A percentile compares a stretch with the other conserved stretches of the same genome.
Conservation (phyloP, 108 stramenopile species). For the Fistulifera solaris region DNA sequence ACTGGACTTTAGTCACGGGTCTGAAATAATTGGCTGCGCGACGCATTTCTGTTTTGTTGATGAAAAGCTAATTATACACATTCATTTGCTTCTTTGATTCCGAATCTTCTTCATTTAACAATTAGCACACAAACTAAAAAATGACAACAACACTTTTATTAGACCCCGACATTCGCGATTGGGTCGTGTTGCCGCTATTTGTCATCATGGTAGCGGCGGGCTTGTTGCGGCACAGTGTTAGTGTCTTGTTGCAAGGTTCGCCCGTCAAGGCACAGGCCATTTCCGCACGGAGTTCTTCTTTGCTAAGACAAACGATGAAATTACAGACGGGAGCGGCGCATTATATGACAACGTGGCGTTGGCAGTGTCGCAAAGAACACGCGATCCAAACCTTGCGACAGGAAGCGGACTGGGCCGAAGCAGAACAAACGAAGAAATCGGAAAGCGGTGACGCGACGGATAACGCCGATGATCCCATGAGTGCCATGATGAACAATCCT, state of each 20-base stretch:
- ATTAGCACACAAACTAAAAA: not conserved
- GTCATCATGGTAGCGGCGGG: constrained; percentile 74
- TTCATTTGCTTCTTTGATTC: no score
- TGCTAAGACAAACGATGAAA: constrained; percentile 22
- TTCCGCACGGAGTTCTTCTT: constrained; percentile 24
- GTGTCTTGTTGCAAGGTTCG: constrained; percentile 50
- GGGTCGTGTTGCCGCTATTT: constrained; percentile 78
- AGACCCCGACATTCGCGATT: constrained; percentile 72
- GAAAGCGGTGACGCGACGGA: constrained; percentile 25
- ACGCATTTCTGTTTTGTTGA: no score
- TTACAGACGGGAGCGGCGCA: constrained; percentile 39
- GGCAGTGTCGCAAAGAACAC: constrained; percentile 31
- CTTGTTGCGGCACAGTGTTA: constrained; percentile 47
- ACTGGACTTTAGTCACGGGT: no score
- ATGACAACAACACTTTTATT: constrained; percentile 26
- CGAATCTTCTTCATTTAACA: no score
- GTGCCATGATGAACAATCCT: constrained; percentile 29
- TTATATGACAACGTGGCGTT: constrained; percentile 35
- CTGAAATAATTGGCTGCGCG: no score
- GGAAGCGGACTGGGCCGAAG: constrained; percentile 31
- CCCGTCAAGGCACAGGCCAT: constrained; percentile 12
- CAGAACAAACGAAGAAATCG: constrained; percentile 19
- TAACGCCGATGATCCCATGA: constrained; percentile 32
- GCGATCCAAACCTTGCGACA: constrained; percentile 21
- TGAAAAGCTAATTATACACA: no score